Base-by-base conservation (phyloP, 148 eudicot genomes). In the Amaranthus hypochondriacus region DNA sequence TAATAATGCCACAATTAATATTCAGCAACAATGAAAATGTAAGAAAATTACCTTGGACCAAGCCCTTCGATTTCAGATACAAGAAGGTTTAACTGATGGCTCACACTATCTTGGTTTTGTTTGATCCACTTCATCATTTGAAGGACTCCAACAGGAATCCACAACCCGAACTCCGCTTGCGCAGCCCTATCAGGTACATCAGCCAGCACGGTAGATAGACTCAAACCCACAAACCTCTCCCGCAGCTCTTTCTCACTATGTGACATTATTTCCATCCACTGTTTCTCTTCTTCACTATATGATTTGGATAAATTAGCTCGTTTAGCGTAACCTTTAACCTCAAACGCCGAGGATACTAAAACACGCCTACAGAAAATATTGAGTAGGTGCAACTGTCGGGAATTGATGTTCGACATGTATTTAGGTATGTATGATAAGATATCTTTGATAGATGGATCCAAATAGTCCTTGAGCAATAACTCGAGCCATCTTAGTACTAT, bases 81-180 rank as follows among this genome's bases (percentile, higher is more conserved):
- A 56, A 92, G 92, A 71, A 71, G 68, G 67, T 81, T 84, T 21
- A 88, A 69, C 60, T 80, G 75, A 78, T 68, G 75, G 56, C 70
- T 76, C 49, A 86, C 74, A 62, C 56, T 39, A 79, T 79, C 75
- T 51, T 52, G 74, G 69, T 87, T 80, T 66, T 73, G 79, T 44
- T 75, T 78, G 69, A 90, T 86, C 98, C 96, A 92, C 72, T 83
- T 75, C 81, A 79, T 70, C 96, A 88, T 90, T 74, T 87, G 97
- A 13, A 79, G 76, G 71, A 86, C 71, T 73, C 96, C 96, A 68
- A 66, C 72, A 50, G 87, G 92, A 63, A 54, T 78, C 89, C 88
- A 83, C 69, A 64, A 46, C 71, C 82, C 77, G 73, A 49, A 48
- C 49, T 78, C 73, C 57, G 55, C 55, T 43, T 71, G 68, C 6